Conservation (phyloP, 176 grass and related monocot genomes). For the Olyra latifolia region DNA sequence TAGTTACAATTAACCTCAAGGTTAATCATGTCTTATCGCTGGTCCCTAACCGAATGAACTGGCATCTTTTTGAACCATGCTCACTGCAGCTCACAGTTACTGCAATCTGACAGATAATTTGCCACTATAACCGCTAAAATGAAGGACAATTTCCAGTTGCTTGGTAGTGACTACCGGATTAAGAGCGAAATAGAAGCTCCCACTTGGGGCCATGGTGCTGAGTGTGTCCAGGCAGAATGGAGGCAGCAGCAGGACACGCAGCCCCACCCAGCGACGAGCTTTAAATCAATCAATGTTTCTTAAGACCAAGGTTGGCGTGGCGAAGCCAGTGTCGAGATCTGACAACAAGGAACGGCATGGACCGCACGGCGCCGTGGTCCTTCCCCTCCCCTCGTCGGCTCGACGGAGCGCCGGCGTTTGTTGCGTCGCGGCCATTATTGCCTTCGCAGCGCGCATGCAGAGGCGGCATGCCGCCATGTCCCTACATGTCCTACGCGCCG, state of each 20-base stretch:
- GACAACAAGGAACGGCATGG: not conserved
- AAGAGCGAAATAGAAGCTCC: no score
- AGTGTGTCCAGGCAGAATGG: not conserved
- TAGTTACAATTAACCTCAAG: no score
- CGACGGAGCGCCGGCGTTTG: not conserved
- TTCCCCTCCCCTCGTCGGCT: not conserved
- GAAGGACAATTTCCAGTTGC: no score
- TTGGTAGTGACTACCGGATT: no score
- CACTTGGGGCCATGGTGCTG: not conserved
- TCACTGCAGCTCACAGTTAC: no score
- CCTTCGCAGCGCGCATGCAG: not conserved
- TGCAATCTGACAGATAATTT: no score
- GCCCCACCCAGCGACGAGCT: not conserved
- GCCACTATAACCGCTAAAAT: no score
- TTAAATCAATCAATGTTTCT: not conserved
- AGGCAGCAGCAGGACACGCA: not conserved
- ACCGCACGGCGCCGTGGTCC: not conserved
- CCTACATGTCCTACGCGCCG: no score
- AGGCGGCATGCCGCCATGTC: not conserved
- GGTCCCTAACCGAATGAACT: no score
- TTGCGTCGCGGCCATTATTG: constrained; percentile 9
- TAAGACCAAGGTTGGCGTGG: not conserved
- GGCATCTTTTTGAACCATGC: no score
- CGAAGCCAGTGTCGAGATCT: not conserved
- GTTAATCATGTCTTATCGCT: no score